Evolutionary conservation across 495 filamentous ascomycete species (phyloP), one percentile per base, ranked within the genome.

Genomic region (Xylaria telfairii): DNA sequence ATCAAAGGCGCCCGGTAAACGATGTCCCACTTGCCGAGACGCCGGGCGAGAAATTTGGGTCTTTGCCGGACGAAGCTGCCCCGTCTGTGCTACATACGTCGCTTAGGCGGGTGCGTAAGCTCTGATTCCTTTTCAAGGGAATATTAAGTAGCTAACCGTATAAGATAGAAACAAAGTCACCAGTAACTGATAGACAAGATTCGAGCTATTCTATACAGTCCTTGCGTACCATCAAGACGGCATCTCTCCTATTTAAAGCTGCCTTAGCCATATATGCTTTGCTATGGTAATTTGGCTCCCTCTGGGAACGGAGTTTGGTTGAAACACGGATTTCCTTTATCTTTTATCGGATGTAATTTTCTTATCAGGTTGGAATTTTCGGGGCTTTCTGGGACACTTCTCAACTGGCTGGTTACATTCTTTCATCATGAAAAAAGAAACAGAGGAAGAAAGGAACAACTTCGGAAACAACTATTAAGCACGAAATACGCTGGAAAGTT

Each of bases 51-150:
- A 70, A 41, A 53, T 32, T 9, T 70, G 60, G 60, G 68, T 70
- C 24, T 70, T 70, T 30, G 47, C 60, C 59, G 68, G 68, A 30
- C 39, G 68, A 70, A 70, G 68, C 41, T 70, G 68, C 41, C 68
- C 34, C 30, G 59, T 70, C 39, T 70, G 68, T 49, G 68, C 68
- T 12, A 70, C 68, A 47, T 70, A 65, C 28, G 49, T 70, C 49
- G 1, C 60, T n/a, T 70, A 65, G 24, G 26, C 21, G 62, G 54
- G 34, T 63, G 13, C 21, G 37, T 51, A 19, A 68, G n/a, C 30
- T 41, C 30, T 3, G 9, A 39, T 28, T 15, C n/a, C n/a, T 5
- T 4, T 47, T 10, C 17, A 15, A 19, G 24, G 13, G 21, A 46
- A 60, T n/a, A 32, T 19, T 13, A 28, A 7, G n/a, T n/a, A n/a